Conservation (phyloP, 495 filamentous ascomycete species). For the Daldinia loculata region DNA sequence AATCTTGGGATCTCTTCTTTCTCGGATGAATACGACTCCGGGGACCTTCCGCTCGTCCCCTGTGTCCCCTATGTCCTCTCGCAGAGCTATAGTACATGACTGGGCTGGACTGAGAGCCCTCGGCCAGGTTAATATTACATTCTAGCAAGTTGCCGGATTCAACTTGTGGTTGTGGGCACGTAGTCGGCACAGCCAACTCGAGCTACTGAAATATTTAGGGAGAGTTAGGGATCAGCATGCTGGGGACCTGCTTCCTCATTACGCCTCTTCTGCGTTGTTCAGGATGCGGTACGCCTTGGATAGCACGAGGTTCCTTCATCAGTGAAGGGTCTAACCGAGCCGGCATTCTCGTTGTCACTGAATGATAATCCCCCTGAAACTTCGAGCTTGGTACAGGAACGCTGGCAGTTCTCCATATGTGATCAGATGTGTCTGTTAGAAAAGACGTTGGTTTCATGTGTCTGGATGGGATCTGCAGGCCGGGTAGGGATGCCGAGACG, state of each 20-base stretch:
- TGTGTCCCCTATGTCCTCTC: slow-evolving; percentile 7
- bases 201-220: slow-evolving; percentile 20
- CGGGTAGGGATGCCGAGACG: slow-evolving; percentile 47
- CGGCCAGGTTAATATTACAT: slow-evolving; percentile 35
- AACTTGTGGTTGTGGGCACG: slow-evolving; percentile 5
- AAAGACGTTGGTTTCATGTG: slow-evolving; percentile 68
- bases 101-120: slow-evolving; percentile 2
- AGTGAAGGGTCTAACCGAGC: slow-evolving; percentile 83
- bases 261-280: slow-evolving; percentile 67
- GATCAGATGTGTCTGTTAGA: slow-evolving; percentile 84
- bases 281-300: slow-evolving; percentile 75
- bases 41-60: slow-evolving; percentile 4
- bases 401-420: slow-evolving; percentile 90
- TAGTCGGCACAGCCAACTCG: slow-evolving; percentile 12
- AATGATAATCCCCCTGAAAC: slow-evolving; percentile 71
- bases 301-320: slow-evolving; percentile 87
- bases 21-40: slow-evolving; percentile 6
- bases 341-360: slow-evolving; percentile 68
- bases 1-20: slow-evolving; percentile 3
- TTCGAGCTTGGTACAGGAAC: slow-evolving; percentile 78
- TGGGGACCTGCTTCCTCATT: slow-evolving; percentile 76
- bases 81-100: slow-evolving; percentile 36
- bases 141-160: slow-evolving; percentile 16
- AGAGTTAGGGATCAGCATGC: slow-evolving; percentile 60
- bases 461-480: slow-evolving; percentile 44